phyloP scores from a whole-genome alignment of 768 basidiomycete species.

The Rubroboletus pulcherrimus region DNA sequence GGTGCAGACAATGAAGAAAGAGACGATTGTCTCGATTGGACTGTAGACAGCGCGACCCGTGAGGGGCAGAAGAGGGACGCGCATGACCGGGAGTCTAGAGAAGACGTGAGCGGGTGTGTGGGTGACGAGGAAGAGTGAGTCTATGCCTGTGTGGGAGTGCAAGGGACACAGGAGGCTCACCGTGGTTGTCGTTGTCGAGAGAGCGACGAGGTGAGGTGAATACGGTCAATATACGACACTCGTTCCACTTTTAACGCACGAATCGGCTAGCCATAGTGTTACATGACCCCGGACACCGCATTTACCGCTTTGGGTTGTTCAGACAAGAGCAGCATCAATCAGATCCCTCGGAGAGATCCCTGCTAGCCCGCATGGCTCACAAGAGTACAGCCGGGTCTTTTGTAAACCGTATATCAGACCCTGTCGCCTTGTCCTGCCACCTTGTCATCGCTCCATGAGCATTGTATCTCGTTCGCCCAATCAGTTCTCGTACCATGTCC shows the following conservation, averaged over 20 bases:
- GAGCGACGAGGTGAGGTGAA: background rate
- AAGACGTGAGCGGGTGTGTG: background rate
- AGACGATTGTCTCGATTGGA: slow-evolving; percentile 88
- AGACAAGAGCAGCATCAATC: background rate
- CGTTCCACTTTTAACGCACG: slow-evolving; percentile 29
- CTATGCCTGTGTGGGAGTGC: background rate
- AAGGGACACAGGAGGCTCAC: background rate
- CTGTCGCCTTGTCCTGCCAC: background rate
- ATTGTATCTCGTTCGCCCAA: background rate
- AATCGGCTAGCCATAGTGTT: slow-evolving; percentile 19
- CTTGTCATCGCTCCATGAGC: background rate
- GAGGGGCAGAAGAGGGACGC: slow-evolving; percentile 61
- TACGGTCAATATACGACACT: slow-evolving; percentile 2
- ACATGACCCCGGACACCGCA: slow-evolving; percentile 25
- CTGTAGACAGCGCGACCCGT: slow-evolving; percentile 70
- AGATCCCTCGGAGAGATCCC: background rate
- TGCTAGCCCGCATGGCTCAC: background rate
- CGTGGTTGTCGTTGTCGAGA: background rate
- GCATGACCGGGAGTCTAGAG: slow-evolving; percentile 36
- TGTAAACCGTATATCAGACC: background rate
- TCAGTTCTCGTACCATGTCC: background rate
- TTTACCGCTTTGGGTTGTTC: background rate
- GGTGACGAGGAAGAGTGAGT: background rate
- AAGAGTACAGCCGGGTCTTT: background rate
- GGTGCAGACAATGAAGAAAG: slow-evolving; percentile 84